Evolutionary conservation across 108 stramenopile species (phyloP).

Genomic region (Aurantiochytrium sp.): DNA sequence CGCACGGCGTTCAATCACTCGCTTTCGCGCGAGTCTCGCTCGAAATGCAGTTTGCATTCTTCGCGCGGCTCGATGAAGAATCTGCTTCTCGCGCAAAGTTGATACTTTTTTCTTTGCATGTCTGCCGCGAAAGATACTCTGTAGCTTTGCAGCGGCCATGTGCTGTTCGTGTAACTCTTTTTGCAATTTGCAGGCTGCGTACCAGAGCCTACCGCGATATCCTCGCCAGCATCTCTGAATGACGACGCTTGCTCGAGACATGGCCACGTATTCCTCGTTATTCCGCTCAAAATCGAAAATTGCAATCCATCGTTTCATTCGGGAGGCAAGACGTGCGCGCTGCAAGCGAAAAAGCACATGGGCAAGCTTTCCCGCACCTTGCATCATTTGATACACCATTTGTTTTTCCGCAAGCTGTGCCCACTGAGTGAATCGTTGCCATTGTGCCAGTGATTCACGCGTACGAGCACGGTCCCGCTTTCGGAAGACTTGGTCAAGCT

Average conservation of each 20-base stretch:
- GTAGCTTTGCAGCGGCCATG: not conserved
- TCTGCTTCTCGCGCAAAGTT: not conserved
- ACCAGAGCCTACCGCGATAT: not conserved
- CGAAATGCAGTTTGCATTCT: not conserved
- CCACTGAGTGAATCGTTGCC: not conserved
- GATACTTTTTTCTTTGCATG: not conserved
- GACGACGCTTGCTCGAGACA: not conserved
- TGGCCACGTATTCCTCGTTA: not conserved
- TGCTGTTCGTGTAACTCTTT: not conserved
- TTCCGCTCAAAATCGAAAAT: not conserved
- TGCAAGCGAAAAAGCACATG: not conserved
- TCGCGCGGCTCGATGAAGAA: not conserved
- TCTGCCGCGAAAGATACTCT: not conserved
- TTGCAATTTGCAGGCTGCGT: not conserved
- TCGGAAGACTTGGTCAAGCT: not conserved
- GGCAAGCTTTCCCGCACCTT: not conserved
- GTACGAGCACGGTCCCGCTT: not conserved
- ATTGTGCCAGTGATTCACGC: not conserved
- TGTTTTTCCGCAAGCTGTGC: not conserved
- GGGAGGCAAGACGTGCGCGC: not conserved
- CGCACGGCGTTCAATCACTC: not conserved
- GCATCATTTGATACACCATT: not conserved
- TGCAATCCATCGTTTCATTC: not conserved
- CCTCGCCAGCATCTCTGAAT: not conserved
- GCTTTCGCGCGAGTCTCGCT: not conserved